Evolutionary conservation across 306 rosid species (phyloP).

Genomic region (Erythrophleum fordii): DNA sequence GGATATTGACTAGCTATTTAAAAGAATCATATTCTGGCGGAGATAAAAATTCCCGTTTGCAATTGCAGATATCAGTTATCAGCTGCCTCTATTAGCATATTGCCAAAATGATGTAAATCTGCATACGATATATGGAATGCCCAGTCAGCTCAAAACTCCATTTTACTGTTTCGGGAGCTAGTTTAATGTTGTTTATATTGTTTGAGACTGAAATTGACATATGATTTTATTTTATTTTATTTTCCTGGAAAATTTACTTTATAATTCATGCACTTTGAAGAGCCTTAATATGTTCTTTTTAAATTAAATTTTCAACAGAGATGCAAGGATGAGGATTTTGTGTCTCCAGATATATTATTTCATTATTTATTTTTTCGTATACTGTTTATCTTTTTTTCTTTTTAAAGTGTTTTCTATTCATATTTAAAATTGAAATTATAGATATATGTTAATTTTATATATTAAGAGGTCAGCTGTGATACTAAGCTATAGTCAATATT

Average conservation of each 20-base stretch:
- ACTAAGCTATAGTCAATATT: no score
- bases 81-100: not conserved
- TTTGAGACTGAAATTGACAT: not conserved
- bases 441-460: no score
- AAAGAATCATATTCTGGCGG: not conserved
- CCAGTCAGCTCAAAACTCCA: not conserved
- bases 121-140: not conserved
- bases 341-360: not conserved
- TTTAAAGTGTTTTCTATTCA: not conserved
- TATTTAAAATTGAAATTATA: not conserved
- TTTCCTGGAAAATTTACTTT: not conserved
- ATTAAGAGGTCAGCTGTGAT: no score
- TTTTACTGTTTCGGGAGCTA: not conserved
- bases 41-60: not conserved
- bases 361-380: not conserved
- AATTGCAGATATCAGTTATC: not conserved
- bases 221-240: not conserved
- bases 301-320: not conserved
- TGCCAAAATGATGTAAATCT: not conserved
- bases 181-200: not conserved
- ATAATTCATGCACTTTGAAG: not conserved
- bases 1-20: not conserved
- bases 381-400: not conserved
- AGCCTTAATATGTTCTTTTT: not conserved
- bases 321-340: not conserved